Base-by-base conservation (phyloP, 2,329 filamentous ascomycete genomes). In the Acarospora socialis region DNA sequence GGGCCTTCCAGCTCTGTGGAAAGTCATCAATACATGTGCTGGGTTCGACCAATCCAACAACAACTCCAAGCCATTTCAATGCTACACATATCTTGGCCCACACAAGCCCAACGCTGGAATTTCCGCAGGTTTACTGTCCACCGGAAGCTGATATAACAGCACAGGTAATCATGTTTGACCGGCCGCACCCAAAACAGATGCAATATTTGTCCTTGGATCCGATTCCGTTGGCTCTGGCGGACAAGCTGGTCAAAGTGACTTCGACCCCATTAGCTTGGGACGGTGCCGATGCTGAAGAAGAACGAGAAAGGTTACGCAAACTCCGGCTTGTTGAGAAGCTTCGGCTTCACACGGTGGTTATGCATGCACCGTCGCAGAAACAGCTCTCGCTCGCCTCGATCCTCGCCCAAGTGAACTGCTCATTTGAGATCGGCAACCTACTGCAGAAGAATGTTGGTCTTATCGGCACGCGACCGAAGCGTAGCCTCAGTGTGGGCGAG, bases 401-500 rank as follows among this genome's bases (percentile, higher is more conserved):
- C 36, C 70, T 94, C 43, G 83, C 86, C 46, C 87, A 95, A 57
- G 79, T 95, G 52, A 98, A 98, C 49, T 98, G 90, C 66, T 83
- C 86, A 0, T 84, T 77, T 61, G 92, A 98, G 54, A 66, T 98
- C 35, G 78, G 90, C 40, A 68, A 75, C 44, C 63, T 93, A 22
- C 63, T 98, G 43, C 83, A 93, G 46, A 87, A 80, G 50, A 98
- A 95, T 46, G 80, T 84, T 25, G 74, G 77, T n/a, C 65, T 87
- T 21, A 74, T 98, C 29, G 81, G 84, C 1, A 73, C 79, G 21
- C 73, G 87, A 20, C 73, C 76, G 28, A 86, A 86, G 55, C 73
- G 90, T 42, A 78, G 77, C 33, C 67, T 93, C 41, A 98, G 90
- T 53, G 87, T 98, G 29, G 87, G 84, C 24, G 90, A 98, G 61